Evolutionary conservation across 2,329 filamentous ascomycete species (phyloP).

Genomic region (Aspergillus awamori): DNA sequence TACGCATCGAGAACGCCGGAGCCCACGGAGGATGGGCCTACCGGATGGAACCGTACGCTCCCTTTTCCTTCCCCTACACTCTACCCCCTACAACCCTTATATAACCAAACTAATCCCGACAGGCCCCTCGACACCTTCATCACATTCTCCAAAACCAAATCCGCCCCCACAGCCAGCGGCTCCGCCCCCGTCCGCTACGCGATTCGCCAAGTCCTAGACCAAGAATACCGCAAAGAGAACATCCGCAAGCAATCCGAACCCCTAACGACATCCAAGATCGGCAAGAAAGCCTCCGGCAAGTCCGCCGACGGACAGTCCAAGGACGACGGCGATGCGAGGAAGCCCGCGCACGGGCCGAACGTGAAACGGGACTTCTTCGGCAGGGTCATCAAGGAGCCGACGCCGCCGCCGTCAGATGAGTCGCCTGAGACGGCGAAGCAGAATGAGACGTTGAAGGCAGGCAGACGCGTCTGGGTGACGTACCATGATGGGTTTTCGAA

Average conservation of each 20-base stretch:
- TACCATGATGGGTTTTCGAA: conserved; percentile 92
- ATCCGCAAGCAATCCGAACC: conserved; percentile 66
- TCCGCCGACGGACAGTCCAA: conserved; percentile 39
- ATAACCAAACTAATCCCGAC: conserved; percentile 14
- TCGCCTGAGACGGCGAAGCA: conserved; percentile 26
- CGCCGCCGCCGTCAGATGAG: conserved; percentile 39
- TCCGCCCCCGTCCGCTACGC: conserved; percentile 83
- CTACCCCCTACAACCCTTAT: neutral
- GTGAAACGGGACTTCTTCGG: conserved; percentile 86
- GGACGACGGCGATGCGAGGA: conserved; percentile 21
- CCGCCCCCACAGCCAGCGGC: conserved; percentile 52
- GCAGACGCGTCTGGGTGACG: conserved; percentile 77
- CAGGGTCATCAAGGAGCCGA: conserved; percentile 60
- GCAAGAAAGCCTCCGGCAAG: conserved; percentile 30
- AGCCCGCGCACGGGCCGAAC: conserved; percentile 37
- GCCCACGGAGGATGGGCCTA: conserved; percentile 75
- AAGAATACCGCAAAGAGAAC: conserved; percentile 78
- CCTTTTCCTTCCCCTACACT: too few relatives aligned
- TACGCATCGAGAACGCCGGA: conserved; percentile 72
- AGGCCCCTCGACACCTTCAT: conserved; percentile 75
- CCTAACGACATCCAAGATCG: conserved; percentile 38
- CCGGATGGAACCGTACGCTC: conserved; percentile 88
- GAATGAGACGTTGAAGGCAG: conserved; percentile 42
- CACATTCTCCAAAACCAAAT: conserved; percentile 57
- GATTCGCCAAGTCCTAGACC: conserved; percentile 88